Base-by-base conservation (phyloP, 176 grass and related monocot species). In the Carex myosuroides region DNA sequence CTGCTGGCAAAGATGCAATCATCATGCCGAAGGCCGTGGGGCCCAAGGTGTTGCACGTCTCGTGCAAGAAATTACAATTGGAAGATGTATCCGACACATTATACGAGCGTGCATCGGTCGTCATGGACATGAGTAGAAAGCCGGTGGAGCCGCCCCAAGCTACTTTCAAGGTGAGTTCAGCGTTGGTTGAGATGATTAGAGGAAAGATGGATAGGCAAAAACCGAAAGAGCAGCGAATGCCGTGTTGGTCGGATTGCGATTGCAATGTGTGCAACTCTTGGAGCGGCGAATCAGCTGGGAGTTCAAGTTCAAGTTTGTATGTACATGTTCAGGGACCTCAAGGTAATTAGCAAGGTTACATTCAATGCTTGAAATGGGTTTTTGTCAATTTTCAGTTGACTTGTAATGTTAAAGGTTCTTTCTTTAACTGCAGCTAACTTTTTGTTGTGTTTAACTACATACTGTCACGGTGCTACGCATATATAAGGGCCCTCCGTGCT, bases 161-260 rank as follows among this genome's bases (percentile, higher is more conserved):
- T 1, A 54, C 91, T 70, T 89, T 95, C 65, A 89, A 88, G 8
- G 88, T 98, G 0, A 90, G 86, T 84, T 85, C 89, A 1, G 88
- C 88, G 55, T 89, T 98, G 64, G 80, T 86, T 12, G 92, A 98
- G 88, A 81, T 98, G 74, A 93, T 98, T 86, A 90, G 79, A 75
- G 92, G 93, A 14, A 98, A 95, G 86, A 86, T 95, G 53, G 89
- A 84, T 81, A 84, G 85, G 0, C 54, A 84, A 2, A 90, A 83
- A 0, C 85, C 85, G 0, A 86, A 64, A 29, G 79, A 87, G 11
- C 76, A 68, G 20, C 85, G 29, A 58, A 74, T 85, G n/a, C 91
- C 97, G 0, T 90, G 87, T 86, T 99, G 97, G 97, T 99, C 97
- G 54, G 97, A 99, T 90, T 99, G 97, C 73, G 91, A 96, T 90